Evolutionary conservation across 2,329 filamentous ascomycete genomes (phyloP), one percentile per base, ranked within the genome.

Genomic region (Alternaria angustiovoidea): DNA sequence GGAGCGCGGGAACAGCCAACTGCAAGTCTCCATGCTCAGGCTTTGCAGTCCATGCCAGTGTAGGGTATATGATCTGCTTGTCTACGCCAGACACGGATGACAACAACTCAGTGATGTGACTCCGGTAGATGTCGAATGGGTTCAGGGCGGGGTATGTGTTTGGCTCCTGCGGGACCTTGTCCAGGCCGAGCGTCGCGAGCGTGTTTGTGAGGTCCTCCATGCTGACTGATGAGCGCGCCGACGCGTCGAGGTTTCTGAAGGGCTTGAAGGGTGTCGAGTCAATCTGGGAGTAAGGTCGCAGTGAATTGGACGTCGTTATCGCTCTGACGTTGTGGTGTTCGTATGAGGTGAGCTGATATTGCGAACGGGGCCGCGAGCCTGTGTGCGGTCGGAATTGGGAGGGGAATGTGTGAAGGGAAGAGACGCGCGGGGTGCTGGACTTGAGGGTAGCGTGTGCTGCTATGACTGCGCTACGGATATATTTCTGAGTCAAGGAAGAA

Each of bases 21-120:
- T 91, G 86, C 69, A 96, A 81, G 79, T 96, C 93, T 48, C 93
- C 93, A 82, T 94, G 93, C 66, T 95, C 92, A 22, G 93, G 83
- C 38, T 89, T 87, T 63, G 87, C 84, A 5, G 92, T 94, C 91
- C 91, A 94, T 81, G 91, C 87, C 42, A 96, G 82, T 38, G 88
- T 88, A 26, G 88, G 87, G 80, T 91, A 93, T 75, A 96, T 89
- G 69, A 93, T 87, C 54, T 85, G 82, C 34, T 84, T 77, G 59
- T 92, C 89, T 28, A 92, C 89, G 22, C 89, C 90, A 2, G 90
- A 91, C 61, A 93, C 85, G 20, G 87, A 82, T 34, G 87, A 82
- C 41, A 96, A 81, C 49, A 91, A 82, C 42, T 89, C 84, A 63
- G 91, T 89, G 64, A 96, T 86, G 76, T 94, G 90, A 38, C 88